Evolutionary conservation across 768 basidiomycete species (phyloP), one percentile per base, ranked within the genome.

Genomic region (Stropharia rugosoannulata): DNA sequence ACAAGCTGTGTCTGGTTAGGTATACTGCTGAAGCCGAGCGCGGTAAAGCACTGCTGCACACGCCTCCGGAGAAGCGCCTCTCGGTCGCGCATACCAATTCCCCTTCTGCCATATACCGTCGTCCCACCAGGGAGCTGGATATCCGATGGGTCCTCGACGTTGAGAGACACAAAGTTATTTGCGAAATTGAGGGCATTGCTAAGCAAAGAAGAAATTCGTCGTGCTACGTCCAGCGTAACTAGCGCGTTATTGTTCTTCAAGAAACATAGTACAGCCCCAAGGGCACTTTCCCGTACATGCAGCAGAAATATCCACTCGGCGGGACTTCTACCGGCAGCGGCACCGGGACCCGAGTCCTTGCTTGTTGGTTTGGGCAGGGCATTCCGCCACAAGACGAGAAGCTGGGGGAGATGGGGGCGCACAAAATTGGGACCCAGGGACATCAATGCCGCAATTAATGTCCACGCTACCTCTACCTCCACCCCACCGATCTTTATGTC

Each of bases 381-480:
- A 62, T 99, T 99, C 32, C 97, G 80, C 97, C 97, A 99, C 3
- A 99, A 82, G 0, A 98, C 93, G 39, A 98, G 81, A 15, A 98
- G 78, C 62, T 98, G 96, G 0, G 95, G 90, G 1, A 98, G 81
- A 68, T 99, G 95, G 0, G 93, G 84, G 15, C 93, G 86, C 50
- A 98, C 94, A 61, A 98, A 97, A 62, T 93, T 90, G 3, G 91
- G 93, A 0, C 95, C 96, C 6, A 97, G 84, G 2, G 88, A 82
- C 91, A 98, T 94, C 27, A 98, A 73, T 0, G 94, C 87, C 0
- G 90, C 86, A 51, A 99, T 92, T 36, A 90, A 74, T 11, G 87
- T 94, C 97, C 97, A 98, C 0, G 95, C 94, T 1, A 95, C 88
- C 65, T 96, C 94, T 2, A 97, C 86, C 66, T 96, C 94, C 29